phyloP scores from a whole-genome alignment of 164 flowering plant genomes.

The Aristolochia contorta region DNA sequence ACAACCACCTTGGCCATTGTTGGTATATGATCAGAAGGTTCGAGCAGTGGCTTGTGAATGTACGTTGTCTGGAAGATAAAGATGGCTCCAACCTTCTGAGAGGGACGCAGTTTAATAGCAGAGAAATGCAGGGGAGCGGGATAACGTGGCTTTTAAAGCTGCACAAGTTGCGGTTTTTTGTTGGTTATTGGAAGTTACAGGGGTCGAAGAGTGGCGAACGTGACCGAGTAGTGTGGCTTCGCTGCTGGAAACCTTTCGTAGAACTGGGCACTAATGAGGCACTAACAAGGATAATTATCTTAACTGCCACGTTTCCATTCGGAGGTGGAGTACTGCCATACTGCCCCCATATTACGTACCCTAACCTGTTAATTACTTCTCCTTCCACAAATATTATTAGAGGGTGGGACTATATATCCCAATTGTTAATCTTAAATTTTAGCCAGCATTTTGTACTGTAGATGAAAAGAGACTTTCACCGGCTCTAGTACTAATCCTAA shows the following conservation, averaged over 20 bases:
- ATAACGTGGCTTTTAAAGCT: neutral
- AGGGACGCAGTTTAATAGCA: neutral
- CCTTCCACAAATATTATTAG: too few species aligned
- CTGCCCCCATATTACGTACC: neutral
- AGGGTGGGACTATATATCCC: too few species aligned
- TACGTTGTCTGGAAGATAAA: neutral
- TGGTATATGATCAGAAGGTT: conserved; percentile 6
- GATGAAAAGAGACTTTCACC: too few species aligned
- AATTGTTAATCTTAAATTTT: too few species aligned
- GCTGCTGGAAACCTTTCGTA: neutral
- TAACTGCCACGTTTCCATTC: too few species aligned
- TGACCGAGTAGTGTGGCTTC: neutral
- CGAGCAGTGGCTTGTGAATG: neutral
- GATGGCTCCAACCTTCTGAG: conserved; percentile 4
- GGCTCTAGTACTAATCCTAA: too few species aligned
- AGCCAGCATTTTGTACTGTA: too few species aligned
- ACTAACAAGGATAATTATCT: too few species aligned
- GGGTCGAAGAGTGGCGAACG: neutral
- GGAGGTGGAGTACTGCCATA: too few species aligned
- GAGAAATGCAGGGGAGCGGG: neutral
- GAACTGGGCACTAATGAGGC: too few species aligned
- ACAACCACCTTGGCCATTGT: neutral
- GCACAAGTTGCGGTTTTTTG: neutral
- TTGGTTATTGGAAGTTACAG: neutral
- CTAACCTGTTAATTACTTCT: too few species aligned